Conservation (phyloP, 371 early-diverging fungal genomes). For the Thermomucor indicae-seudaticae region DNA sequence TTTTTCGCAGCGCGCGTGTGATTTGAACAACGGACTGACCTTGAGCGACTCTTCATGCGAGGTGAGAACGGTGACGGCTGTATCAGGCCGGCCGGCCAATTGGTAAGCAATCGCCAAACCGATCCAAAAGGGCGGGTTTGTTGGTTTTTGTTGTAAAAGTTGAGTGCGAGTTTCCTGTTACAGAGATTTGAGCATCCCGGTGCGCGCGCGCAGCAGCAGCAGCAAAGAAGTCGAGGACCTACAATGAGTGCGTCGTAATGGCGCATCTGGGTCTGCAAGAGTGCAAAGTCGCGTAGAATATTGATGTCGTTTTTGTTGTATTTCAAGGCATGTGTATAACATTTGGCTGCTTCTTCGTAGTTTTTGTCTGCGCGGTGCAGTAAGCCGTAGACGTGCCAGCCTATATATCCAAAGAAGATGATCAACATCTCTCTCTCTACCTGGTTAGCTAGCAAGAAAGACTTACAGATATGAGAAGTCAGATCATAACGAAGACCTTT, state of each 20-base stretch:
- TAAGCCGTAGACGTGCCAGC: slow-evolving; percentile 97
- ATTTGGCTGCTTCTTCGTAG: slow-evolving; percentile 90
- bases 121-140: slow-evolving; percentile 77
- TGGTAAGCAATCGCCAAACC: slow-evolving; percentile 87
- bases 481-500: slow-evolving; percentile 80
- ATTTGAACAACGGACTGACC: slow-evolving; percentile 21
- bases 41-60: slow-evolving; percentile 70
- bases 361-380: slow-evolving; percentile 89
- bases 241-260: slow-evolving; percentile 82
- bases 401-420: slow-evolving; percentile 30
- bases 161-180: slow-evolving; percentile 65
- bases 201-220: too few species aligned
- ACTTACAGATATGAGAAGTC: slow-evolving; percentile 82
- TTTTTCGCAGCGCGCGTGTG: not conserved
- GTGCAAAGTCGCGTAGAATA: slow-evolving; percentile 84
- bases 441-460: not conserved
- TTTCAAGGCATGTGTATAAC: slow-evolving; percentile 86
- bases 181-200: too few species aligned
- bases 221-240: too few species aligned
- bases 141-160: slow-evolving; percentile 68
- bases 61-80: slow-evolving; percentile 67
- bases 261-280: slow-evolving; percentile 87
- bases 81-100: slow-evolving; percentile 69
- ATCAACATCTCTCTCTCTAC: not conserved
- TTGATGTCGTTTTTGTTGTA: slow-evolving; percentile 90